Base-by-base conservation (phyloP, 768 basidiomycete species). In the Ramaria sp. region DNA sequence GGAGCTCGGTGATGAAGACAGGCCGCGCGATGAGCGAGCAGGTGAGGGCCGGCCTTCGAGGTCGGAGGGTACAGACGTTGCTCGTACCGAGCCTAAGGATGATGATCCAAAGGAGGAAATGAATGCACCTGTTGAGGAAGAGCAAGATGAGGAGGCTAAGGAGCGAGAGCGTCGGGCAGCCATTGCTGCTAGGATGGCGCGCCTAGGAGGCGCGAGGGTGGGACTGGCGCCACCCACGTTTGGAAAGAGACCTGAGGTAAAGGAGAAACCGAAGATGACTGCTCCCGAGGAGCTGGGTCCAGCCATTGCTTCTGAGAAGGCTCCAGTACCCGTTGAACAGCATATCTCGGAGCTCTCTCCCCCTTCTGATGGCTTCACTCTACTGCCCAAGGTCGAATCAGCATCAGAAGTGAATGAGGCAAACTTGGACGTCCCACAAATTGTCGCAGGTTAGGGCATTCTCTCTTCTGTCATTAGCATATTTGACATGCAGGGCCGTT, bases 101-200 rank as follows among this genome's bases (percentile, higher is more conserved):
- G 68, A 32, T 8, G 15, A 48, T 13, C 10, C 50, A 13, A 18
- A 64, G 54, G 70, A 69, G 15, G 62, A 50, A 30, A 55, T 45
- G 18, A 37, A 39, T 12, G 44, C 54, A 20, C 48, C 50, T 28
- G 59, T 53, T 41, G 60, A 51, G 38, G 41, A 54, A 41, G 37
- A 56, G 39, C 50, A 59, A 34, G 58, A 58, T 16, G 54, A 56
- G 37, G 56, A 57, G 15, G 64, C 61, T 30, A 83, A 86, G 59
- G 85, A 88, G 61, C 73, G 83, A 52, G 83, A 88, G 62, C 78
- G 85, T 44, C 79, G 93, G 41, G 87, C 90, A 4, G 83, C 88
- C 10, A 83, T 97, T 63, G 90, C 92, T 30, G 91, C 91, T 22
- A 78, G 92, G 44, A 91, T 98, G 90, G 92, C 91, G 39, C 84